Evolutionary conservation across 495 filamentous ascomycete genomes (phyloP), one percentile per base, ranked within the genome.

Genomic region (Penicillium turbatum): DNA sequence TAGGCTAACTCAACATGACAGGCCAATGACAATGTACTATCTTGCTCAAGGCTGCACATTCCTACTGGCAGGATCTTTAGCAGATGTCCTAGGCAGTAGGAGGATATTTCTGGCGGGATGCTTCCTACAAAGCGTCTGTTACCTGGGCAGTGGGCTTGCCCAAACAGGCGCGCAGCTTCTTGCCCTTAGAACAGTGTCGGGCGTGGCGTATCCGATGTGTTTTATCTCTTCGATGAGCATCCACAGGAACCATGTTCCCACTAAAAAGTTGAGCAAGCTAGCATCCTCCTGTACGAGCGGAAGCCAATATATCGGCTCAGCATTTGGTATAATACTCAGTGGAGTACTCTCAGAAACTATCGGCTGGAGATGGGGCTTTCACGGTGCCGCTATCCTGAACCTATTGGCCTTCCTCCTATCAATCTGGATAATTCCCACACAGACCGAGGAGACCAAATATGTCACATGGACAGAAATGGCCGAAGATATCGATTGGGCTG

Each of bases 81-180:
- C 78, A 1, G 81, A 83, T 61, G 68, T 79, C 0, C 69, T 82
- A 7, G 82, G 82, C 2, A 69, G 59, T 12, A 57, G 73, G 19
- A 60, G 38, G 6, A 65, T 80, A 29, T 76, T 72, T 42, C 57
- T 82, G 1, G 59, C 60, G 2, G 81, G 79, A 15, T 67, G 61
- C 21, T 63, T 76, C 16, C 47, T 81, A 12, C 66, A 78, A 21
- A 61, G 63, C 10, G 42, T 67, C 4, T 79, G 72, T 34, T 72
- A 70, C 5, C 56, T 82, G 7, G 76, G 70, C 0, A 72, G 68
- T 39, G 74, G 75, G 1, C 61, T 83, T 1, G 60, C 73, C 1
- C 63, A 60, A 5, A 78, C 59, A 7, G 69, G 72, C 0, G 50
- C 58, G 13, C 69, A 83, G 53, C 60, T 85, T n/a, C 78, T 83